Conservation (phyloP, 73 alveolate genomes). For the Loxodes magnus region DNA sequence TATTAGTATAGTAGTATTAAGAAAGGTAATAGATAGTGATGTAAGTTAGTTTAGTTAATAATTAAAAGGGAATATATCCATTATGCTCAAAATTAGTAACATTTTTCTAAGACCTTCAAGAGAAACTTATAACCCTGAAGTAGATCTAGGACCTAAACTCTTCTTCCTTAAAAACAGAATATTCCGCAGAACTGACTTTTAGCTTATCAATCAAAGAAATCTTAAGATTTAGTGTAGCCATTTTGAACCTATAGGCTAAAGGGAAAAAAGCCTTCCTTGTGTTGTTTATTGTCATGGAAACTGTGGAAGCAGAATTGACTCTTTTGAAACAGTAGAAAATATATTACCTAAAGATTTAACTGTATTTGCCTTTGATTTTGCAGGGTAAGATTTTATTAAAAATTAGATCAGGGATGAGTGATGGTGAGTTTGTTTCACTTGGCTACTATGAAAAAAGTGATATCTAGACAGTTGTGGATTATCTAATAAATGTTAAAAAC, state of each 20-base stretch:
- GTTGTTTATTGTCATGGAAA: slow-evolving; percentile 39
- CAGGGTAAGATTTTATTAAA: too few species aligned
- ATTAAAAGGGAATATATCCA: too few species aligned
- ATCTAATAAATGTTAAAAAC: slow-evolving; percentile 25
- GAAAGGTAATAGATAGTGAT: too few species aligned
- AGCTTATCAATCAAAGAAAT: slow-evolving; percentile 30
- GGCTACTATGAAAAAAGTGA: slow-evolving; percentile 32
- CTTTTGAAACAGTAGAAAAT: slow-evolving; percentile 18
- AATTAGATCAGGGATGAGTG: slow-evolving; percentile 42
- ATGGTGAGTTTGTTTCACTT: slow-evolving; percentile 44
- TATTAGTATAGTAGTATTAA: too few species aligned
- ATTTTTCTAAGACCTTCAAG: slow-evolving; percentile 63
- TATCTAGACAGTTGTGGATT: slow-evolving; percentile 43
- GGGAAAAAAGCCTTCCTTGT: slow-evolving; percentile 13
- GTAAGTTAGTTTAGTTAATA: too few species aligned
- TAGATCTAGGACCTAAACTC: slow-evolving; percentile 30
- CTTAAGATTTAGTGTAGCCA: slow-evolving; percentile 35
- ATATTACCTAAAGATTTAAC: slow-evolving; percentile 21
- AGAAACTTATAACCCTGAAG: slow-evolving; percentile 3
- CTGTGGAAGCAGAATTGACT: slow-evolving; percentile 31
- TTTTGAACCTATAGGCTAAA: slow-evolving; percentile 50
- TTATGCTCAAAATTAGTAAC: slow-evolving; percentile 27
- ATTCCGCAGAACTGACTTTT: slow-evolving; percentile 18
- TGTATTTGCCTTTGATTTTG: slow-evolving; percentile 35
- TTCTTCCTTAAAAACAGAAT: slow-evolving; percentile 10